Evolutionary conservation across 768 basidiomycete species (phyloP), one percentile per base, ranked within the genome.

Genomic region (Boletus eberwhitei): DNA sequence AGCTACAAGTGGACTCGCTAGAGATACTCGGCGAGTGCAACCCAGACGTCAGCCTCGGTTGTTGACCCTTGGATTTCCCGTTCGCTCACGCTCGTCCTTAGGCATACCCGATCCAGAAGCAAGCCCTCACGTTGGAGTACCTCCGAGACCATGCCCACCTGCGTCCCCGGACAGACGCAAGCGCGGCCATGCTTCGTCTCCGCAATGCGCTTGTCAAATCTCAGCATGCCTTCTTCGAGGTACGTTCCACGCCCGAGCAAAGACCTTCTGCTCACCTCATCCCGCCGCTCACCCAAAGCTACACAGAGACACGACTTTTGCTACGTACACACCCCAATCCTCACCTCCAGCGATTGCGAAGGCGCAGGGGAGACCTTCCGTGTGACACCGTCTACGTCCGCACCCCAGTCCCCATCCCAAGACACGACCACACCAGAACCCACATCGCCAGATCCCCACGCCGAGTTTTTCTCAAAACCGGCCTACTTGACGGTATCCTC

Each of bases 321-420:
- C 36, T 83, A 88, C 64, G 80, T 81, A 14, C 86, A 97, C 63
- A 89, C 94, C 0, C 97, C 97, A 1, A 80, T 98, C 43, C 72
- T 98, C 22, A 98, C 96, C 0, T 83, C 84, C 16, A 93, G 85
- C 62, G 97, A 99, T 69, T 94, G 94, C 50, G 97, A 99, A 76
- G 97, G 95, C 13, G 95, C 89, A 8, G 96, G 97, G 19, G 95
- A 98, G 71, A 83, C 90, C 2, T 98, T 98, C 70, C 79, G 81
- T 7, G 75, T 96, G 31, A 75, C 78, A 2, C 74, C 66, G n/a
- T 52, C 63, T 12, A 11, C 61, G 12, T 47, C 61, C 32, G 11
- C 51, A 48, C 8, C 16, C 24, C 6, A 32, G 16, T 17, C 16
- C 13, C 21, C 46, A 22, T n/a, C 58, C 48, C 49, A 58, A 55